Evolutionary conservation across 306 rosid genomes (phyloP).

Genomic region (Malus sylvestris): DNA sequence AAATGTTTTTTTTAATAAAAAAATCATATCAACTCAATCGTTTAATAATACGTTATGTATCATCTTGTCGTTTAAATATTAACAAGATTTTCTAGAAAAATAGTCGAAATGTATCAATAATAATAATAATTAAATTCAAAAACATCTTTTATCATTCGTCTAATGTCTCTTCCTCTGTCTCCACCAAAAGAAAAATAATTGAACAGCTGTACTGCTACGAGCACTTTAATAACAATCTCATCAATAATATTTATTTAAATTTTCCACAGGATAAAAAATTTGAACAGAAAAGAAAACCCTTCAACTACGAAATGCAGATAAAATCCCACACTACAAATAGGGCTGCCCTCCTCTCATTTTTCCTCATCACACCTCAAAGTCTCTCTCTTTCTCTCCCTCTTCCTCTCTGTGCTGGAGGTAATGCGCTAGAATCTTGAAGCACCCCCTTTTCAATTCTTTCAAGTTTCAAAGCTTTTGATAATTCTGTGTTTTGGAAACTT

Average conservation of each 20-base stretch:
- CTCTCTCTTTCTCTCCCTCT: not conserved
- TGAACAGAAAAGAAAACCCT: not conserved
- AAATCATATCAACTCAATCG: too few relatives aligned
- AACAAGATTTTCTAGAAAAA: too few relatives aligned
- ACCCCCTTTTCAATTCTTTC: not conserved
- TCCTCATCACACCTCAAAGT: conserved; percentile 1
- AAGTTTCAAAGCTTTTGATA: not conserved
- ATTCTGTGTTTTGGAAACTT: not conserved
- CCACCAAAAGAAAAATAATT: not conserved
- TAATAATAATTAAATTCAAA: not conserved
- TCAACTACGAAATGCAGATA: not conserved
- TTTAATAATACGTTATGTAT: too few relatives aligned
- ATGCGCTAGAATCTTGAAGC: not conserved
- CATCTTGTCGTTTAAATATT: too few relatives aligned
- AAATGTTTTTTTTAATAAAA: too few relatives aligned
- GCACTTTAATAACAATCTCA: not conserved
- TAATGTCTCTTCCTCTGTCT: not conserved
- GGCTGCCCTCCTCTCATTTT: not conserved
- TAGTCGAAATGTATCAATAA: not conserved
- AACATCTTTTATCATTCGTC: not conserved
- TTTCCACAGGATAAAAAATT: not conserved
- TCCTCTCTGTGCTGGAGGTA: not conserved
- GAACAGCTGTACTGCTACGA: conserved; percentile 1
- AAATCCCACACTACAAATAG: conserved; percentile 8
- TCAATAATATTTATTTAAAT: not conserved